Evolutionary conservation across 2,329 filamentous ascomycete genomes (phyloP).

Genomic region (Capronia coronata): DNA sequence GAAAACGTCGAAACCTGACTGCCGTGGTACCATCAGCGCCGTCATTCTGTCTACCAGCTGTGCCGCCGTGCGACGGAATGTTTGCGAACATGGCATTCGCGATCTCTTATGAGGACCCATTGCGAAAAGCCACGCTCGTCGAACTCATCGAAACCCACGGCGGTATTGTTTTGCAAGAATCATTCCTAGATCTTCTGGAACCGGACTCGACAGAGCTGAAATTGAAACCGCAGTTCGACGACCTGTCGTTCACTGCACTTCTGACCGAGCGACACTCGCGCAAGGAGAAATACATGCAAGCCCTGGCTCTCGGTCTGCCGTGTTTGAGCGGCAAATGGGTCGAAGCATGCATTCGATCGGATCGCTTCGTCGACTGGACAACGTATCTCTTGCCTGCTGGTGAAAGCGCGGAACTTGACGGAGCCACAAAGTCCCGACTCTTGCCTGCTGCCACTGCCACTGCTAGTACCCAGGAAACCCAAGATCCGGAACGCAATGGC

Average conservation of each 20-base stretch:
- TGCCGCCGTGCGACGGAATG: constrained; percentile 37
- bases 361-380: constrained; percentile 63
- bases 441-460: constrained; percentile 46
- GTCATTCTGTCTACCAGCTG: not conserved
- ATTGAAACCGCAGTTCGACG: constrained; percentile 47
- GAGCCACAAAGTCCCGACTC: constrained; percentile 68
- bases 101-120: constrained; percentile 62
- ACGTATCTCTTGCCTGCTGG: constrained; percentile 82
- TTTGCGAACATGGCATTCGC: constrained; percentile 85
- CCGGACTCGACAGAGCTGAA: constrained; percentile 49
- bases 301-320: constrained; percentile 79
- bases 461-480: constrained; percentile 33
- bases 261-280: constrained; percentile 81
- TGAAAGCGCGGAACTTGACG: constrained; percentile 66
- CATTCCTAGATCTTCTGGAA: constrained; percentile 73
- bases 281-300: constrained; percentile 89
- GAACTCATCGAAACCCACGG: constrained; percentile 63
- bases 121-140: constrained; percentile 53
- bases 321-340: constrained; percentile 81
- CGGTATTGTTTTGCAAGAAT: constrained; percentile 62
- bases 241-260: constrained; percentile 71
- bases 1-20: constrained; percentile 30
- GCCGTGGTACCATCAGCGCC: constrained; percentile 13
- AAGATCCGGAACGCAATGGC: not conserved
- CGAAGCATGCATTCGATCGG: constrained; percentile 59